Evolutionary conservation across 2,329 filamentous ascomycete species (phyloP).

Genomic region (Pseudogymnoascus sp.): DNA sequence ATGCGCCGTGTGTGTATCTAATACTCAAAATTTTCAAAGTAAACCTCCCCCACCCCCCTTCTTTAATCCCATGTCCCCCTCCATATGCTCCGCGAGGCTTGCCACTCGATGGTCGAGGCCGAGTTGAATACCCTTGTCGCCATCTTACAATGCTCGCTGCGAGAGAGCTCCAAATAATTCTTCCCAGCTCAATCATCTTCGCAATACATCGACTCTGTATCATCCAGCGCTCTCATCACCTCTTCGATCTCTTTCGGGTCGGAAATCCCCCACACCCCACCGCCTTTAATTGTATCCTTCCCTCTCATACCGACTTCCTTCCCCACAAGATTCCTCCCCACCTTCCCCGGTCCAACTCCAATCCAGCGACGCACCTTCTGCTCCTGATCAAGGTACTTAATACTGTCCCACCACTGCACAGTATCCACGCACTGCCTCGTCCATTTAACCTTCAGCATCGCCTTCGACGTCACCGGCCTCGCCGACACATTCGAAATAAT

Average conservation of each 20-base stretch:
- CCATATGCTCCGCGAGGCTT: neutral
- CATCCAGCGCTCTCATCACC: conserved; percentile 54
- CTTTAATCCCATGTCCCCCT: neutral
- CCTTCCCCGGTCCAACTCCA: conserved; percentile 87
- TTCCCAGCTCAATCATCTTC: conserved; percentile 21
- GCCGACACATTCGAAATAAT: conserved; percentile 85
- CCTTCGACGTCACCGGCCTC: conserved; percentile 63
- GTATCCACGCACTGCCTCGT: conserved; percentile 83
- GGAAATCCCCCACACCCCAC: conserved; percentile 86
- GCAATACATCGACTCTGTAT: conserved; percentile 41
- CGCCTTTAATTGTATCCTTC: conserved; percentile 71
- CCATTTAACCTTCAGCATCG: conserved; percentile 69
- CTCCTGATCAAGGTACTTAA: conserved; percentile 79
- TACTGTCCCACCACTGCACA: conserved; percentile 89
- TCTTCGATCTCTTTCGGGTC: conserved; percentile 70
- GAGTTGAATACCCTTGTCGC: neutral
- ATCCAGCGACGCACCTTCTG: conserved; percentile 77
- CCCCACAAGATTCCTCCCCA: conserved; percentile 84
- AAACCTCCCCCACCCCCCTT: neutral
- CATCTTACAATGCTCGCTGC: neutral
- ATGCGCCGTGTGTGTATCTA: neutral
- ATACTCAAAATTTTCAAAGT: neutral
- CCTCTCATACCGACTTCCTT: conserved; percentile 88
- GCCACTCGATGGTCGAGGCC: neutral
- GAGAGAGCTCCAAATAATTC: neutral